Percentiles rank a stretch among this genome's conserved stretches.
phyloP scores from a whole-genome alignment of 2,329 filamentous ascomycete species.

The Leptographium galeiforme region DNA sequence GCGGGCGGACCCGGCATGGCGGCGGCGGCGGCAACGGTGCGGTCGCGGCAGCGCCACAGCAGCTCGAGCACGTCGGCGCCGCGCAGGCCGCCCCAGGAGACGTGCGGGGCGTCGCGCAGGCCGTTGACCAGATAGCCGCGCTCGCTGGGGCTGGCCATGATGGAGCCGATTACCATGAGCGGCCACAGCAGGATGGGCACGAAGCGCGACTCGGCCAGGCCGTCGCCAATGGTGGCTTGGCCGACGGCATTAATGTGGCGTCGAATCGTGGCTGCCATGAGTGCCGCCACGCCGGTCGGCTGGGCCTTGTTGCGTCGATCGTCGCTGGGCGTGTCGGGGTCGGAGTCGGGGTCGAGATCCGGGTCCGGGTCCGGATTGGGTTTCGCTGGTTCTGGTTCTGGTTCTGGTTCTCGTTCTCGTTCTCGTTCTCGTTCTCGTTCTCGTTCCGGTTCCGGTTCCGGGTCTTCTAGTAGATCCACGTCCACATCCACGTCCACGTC shows the following conservation, averaged over 20 bases:
- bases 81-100: constrained; percentile 8
- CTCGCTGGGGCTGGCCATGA: constrained; percentile 3
- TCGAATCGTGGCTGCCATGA: background rate
- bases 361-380: too few species aligned
- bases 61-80: constrained; percentile 4
- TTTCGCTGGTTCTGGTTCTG: background rate
- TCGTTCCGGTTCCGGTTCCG: too few species aligned
- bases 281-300: background rate
- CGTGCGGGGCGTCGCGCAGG: constrained; percentile 5
- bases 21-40: background rate
- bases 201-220: constrained; percentile 10
- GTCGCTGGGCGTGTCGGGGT: background rate
- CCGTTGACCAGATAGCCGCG: constrained; percentile 8
- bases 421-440: background rate
- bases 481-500: too few species aligned
- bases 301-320: background rate
- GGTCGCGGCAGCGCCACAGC: background rate
- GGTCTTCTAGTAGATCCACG: too few species aligned
- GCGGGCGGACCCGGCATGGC: background rate
- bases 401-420: background rate
- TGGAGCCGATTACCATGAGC: constrained; percentile 9
- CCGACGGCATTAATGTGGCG: constrained; percentile 7
- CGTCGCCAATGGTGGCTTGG: constrained; percentile 6
- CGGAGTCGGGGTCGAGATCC: background rate
- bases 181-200: constrained; percentile 11